Evolutionary conservation across 129 eudicot species (phyloP).

Genomic region (Rutidosis leptorrhynchoides): DNA sequence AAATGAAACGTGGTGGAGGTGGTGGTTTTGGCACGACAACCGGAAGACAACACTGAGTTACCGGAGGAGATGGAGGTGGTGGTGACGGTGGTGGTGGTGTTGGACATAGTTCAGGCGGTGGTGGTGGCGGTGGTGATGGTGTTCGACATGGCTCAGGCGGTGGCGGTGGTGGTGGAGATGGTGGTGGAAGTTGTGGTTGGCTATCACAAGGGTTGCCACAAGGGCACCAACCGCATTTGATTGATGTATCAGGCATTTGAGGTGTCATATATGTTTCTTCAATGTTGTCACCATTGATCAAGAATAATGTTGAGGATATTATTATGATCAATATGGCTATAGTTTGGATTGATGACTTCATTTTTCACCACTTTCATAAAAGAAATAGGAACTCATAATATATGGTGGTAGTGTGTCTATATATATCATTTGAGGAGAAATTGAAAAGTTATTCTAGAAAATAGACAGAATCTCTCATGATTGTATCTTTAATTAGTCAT

Average conservation of each 20-base stretch:
- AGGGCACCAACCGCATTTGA: slow-evolving; percentile 70
- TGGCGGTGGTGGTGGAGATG: slow-evolving; percentile 29
- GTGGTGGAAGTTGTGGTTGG: slow-evolving; percentile 36
- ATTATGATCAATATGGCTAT: slow-evolving; percentile 18
- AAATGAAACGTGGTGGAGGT: slow-evolving; percentile 62
- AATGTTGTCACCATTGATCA: slow-evolving; percentile 25
- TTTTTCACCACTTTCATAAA: background rate
- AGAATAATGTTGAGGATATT: slow-evolving; percentile 1
- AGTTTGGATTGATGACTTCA: slow-evolving; percentile 27
- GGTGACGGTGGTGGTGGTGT: slow-evolving; percentile 29
- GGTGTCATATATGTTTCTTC: slow-evolving; percentile 23
- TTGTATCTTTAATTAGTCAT: background rate
- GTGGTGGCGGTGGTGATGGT: slow-evolving; percentile 31
- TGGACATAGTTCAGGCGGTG: background rate
- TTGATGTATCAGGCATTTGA: slow-evolving; percentile 35
- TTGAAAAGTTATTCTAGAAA: slow-evolving; percentile 7
- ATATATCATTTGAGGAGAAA: slow-evolving; percentile 1
- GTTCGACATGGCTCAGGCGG: slow-evolving; percentile 24
- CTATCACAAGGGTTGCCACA: slow-evolving; percentile 53
- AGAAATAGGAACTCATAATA: slow-evolving; percentile 20
- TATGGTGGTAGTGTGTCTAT: background rate
- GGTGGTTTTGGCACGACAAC: slow-evolving; percentile 32
- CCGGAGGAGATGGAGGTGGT: slow-evolving; percentile 39
- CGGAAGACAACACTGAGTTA: slow-evolving; percentile 34
- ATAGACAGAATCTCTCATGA: background rate